Evolutionary conservation across 2,329 filamentous ascomycete genomes (phyloP), one percentile per base, ranked within the genome.

Genomic region (Rutstroemia sp.): DNA sequence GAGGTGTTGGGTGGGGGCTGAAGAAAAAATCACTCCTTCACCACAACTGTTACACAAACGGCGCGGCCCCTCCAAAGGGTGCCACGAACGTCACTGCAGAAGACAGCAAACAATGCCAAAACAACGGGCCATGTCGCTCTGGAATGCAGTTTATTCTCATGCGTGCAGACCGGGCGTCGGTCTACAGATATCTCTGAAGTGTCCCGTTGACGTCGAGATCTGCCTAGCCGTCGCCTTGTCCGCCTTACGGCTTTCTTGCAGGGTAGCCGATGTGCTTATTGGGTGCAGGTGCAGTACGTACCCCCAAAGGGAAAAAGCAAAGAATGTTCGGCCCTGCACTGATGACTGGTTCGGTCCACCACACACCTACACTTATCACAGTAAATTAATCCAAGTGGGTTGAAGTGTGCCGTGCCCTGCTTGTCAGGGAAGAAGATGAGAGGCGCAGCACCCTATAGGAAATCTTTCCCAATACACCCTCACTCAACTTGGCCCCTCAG

Each of bases 171-270:
- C 16, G 39, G 39, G 39, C 39, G 39, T 17, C 4, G 39, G 39
- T 42, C 6, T 42, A n/a, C n/a, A 42, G 19, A 17, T 6, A 42
- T 42, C 8, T 17, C n/a, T 42, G 3, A 19, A 16, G 34, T 21
- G 6, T 45, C 21, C 17, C 41, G n/a, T 52, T 48, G 51, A 54
- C 14, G 34, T 59, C 37, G 42, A 52, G 52, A 37, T 57, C 57
- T 61, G 61, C 60, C 57, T 62, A 53, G 38, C 25, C 46, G 48
- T 56, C 54, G 61, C 63, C 61, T 59, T 58, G 50, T 62, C 58
- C 51, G 61, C 61, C 60, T 57, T 53, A 51, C 47, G 37, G 27
- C 37, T 38, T 39, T 21, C 27, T n/a, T 34, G 46, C 3, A 45
- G 41, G 48, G 30, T 17, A 8, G 17, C 6, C 4, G 5, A 25